Percentiles rank a stretch among this genome's conserved stretches.
Evolutionary conservation across 352 stramenopile genomes (phyloP).

Genomic region (Elongisporangium undulatum): DNA sequence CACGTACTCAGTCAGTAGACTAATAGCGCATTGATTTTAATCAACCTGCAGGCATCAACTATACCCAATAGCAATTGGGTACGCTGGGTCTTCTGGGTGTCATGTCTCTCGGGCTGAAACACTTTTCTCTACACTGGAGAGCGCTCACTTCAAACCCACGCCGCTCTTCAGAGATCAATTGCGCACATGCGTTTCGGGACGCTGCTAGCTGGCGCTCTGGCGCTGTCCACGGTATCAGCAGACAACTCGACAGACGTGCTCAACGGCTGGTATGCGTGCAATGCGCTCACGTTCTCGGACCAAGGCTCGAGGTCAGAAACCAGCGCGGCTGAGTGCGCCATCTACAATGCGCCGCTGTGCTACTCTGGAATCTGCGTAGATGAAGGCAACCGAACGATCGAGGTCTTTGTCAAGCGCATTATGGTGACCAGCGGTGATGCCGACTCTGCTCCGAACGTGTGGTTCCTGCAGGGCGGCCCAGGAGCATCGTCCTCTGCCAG

Average conservation of each 20-base stretch:
- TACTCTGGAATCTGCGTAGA: constrained; percentile 19
- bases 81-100: too few species aligned
- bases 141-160: neutral
- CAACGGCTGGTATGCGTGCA: constrained; percentile 28
- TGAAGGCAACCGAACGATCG: constrained; percentile 11
- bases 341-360: constrained; percentile 25
- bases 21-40: too few species aligned
- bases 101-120: too few species aligned
- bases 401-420: constrained; percentile 43
- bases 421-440: constrained; percentile 10
- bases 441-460: constrained; percentile 24
- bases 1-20: too few species aligned
- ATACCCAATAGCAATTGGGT: too few species aligned
- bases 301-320: constrained; percentile 4
- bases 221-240: neutral
- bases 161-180: neutral
- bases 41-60: too few species aligned
- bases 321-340: constrained; percentile 21
- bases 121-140: too few species aligned
- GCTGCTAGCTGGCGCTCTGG: neutral
- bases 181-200: neutral
- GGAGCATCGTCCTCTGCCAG: constrained; percentile 28
- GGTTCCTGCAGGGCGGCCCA: constrained; percentile 37
- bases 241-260: constrained; percentile 1
- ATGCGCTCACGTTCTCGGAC: constrained; percentile 17